Percentiles rank a stretch among this genome's conserved stretches.
These are phyloP conservation scores for Brassica incana DNA, from an alignment of 345 rosid genomes.

Conservation along the genomic window DNA sequence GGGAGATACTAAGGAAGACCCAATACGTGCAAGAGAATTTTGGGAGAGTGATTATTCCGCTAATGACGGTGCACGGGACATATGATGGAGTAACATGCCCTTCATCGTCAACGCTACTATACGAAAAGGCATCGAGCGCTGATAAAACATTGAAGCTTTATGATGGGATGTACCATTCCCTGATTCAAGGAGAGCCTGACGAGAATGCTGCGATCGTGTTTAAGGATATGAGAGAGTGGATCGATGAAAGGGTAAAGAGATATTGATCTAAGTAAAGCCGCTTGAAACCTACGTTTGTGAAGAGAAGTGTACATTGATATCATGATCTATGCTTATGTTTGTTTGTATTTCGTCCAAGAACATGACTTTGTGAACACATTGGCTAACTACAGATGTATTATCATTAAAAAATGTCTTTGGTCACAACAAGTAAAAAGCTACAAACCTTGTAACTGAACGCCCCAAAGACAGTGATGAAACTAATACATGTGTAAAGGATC, in stretches of 20 bases:
- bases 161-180: conserved; percentile 93
- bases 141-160: conserved; percentile 85
- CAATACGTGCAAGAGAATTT: conserved; percentile 81
- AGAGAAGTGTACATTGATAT: neutral
- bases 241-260: conserved; percentile 73
- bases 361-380: no score
- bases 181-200: conserved; percentile 92
- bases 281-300: conserved; percentile 1
- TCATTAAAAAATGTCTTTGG: no score
- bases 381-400: no score
- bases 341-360: neutral
- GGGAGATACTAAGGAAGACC: conserved; percentile 73
- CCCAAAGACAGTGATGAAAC: no score
- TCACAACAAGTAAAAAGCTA: no score
- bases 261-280: conserved; percentile 47
- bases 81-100: conserved; percentile 82
- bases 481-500: no score
- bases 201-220: conserved; percentile 67
- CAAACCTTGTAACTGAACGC: no score
- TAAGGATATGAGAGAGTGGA: conserved; percentile 69
- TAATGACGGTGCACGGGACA: conserved; percentile 79
- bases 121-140: conserved; percentile 67
- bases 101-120: conserved; percentile 65
- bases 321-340: neutral
- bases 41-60: conserved; percentile 55